These are phyloP conservation scores for Aspergillus udagawae DNA, from an alignment of 2,329 filamentous ascomycete genomes.

Conservation along the genomic window DNA sequence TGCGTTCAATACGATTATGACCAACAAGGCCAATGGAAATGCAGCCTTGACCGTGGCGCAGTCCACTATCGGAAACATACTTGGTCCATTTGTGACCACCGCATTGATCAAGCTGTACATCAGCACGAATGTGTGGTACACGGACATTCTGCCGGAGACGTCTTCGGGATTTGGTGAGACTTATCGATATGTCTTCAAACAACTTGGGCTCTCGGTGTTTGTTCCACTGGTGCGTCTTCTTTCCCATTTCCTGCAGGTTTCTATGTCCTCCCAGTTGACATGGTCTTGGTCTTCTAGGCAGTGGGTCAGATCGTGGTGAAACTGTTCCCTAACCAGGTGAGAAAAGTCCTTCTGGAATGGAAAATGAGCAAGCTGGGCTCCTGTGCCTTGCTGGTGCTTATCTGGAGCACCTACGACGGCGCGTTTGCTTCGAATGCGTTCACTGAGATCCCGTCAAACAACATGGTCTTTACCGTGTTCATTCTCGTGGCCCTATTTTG, in stretches of 20 bases:
- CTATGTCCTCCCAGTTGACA: neutral
- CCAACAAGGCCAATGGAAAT: slow-evolving; percentile 61
- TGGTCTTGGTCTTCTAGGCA: slow-evolving; percentile 15
- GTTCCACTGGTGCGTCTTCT: slow-evolving; percentile 47
- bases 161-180: slow-evolving; percentile 40
- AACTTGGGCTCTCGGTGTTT: slow-evolving; percentile 61
- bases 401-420: slow-evolving; percentile 63
- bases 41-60: slow-evolving; percentile 58
- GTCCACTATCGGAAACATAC: slow-evolving; percentile 61
- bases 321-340: slow-evolving; percentile 47
- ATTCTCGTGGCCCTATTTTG: slow-evolving; percentile 59
- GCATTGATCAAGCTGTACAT: slow-evolving; percentile 60
- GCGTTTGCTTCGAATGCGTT: slow-evolving; percentile 60
- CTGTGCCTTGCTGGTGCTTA: slow-evolving; percentile 36
- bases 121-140: slow-evolving; percentile 48
- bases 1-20: slow-evolving; percentile 62
- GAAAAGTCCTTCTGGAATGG: slow-evolving; percentile 46
- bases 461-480: slow-evolving; percentile 57
- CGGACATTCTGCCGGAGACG: slow-evolving; percentile 47
- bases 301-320: slow-evolving; percentile 55
- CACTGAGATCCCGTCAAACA: slow-evolving; percentile 19
- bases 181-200: slow-evolving; percentile 59
- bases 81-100: slow-evolving; percentile 60
- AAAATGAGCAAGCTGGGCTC: slow-evolving; percentile 34
- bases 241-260: neutral